These are phyloP conservation scores for Cochlearia excelsa DNA, from an alignment of 345 rosid species.

Conservation along the genomic window DNA sequence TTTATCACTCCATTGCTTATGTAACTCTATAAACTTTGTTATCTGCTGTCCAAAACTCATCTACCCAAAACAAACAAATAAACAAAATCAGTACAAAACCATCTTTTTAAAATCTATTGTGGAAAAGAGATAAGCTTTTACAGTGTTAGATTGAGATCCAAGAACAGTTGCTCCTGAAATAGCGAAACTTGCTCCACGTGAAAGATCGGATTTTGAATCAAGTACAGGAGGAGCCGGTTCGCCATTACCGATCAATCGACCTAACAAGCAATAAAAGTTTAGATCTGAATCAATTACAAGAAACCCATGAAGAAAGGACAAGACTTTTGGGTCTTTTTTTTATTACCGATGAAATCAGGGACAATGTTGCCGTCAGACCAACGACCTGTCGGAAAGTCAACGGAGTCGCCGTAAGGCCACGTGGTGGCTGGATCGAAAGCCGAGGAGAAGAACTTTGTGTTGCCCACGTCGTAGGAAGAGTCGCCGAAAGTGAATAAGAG, in stretches of 20 bases:
- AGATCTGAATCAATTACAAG: conserved; percentile 6
- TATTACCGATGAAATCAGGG: conserved; percentile 34
- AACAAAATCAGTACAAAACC: background rate
- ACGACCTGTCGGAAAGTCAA: conserved; percentile 33
- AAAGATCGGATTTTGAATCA: conserved; percentile 29
- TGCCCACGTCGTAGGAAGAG: conserved; percentile 41
- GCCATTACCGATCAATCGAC: conserved; percentile 22
- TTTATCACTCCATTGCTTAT: conserved; percentile 24
- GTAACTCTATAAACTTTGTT: conserved; percentile 18
- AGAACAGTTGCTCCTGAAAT: conserved; percentile 32
- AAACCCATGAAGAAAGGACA: background rate
- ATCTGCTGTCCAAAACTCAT: conserved; percentile 29
- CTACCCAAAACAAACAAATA: background rate
- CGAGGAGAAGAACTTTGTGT: conserved; percentile 32
- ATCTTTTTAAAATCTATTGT: background rate
- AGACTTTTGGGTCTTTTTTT: conserved; percentile 5
- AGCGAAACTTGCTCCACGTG: conserved; percentile 37
- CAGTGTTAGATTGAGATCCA: conserved; percentile 30
- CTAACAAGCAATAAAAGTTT: conserved; percentile 1
- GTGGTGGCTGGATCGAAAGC: conserved; percentile 31
- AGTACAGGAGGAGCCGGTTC: conserved; percentile 33
- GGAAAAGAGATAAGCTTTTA: conserved; percentile 7
- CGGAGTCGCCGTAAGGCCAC: conserved; percentile 39
- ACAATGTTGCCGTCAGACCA: conserved; percentile 38
- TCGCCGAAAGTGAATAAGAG: conserved; percentile 38